These are phyloP conservation scores for Elongisporangium prolatum DNA, from an alignment of 352 stramenopile genomes.

Conservation along the genomic window DNA sequence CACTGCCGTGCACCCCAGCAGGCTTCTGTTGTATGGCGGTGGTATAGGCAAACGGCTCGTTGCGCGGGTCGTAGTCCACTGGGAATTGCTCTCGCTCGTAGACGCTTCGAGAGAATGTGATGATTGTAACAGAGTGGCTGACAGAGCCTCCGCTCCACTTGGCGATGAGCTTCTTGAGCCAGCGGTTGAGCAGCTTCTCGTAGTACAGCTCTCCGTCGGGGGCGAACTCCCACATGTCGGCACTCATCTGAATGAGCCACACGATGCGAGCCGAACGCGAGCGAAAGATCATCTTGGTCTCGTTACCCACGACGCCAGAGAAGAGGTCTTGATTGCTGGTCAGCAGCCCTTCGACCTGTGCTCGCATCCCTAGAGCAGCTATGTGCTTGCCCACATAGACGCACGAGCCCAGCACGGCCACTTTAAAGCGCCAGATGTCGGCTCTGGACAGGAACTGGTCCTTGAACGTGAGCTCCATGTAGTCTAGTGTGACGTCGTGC, in stretches of 20 bases:
- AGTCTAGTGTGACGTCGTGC: constrained; percentile 63
- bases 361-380: constrained; percentile 72
- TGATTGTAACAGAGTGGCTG: constrained; percentile 89
- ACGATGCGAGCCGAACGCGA: constrained; percentile 95
- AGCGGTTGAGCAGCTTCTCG: constrained; percentile 83
- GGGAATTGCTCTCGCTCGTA: constrained; percentile 78
- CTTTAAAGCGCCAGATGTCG: constrained; percentile 88
- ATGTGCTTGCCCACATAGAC: constrained; percentile 76
- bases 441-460: constrained; percentile 89
- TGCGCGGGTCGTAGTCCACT: constrained; percentile 36
- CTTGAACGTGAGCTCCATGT: constrained; percentile 87
- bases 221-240: constrained; percentile 93
- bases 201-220: constrained; percentile 88
- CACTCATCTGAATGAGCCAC: constrained; percentile 97
- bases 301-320: constrained; percentile 92
- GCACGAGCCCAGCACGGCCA: constrained; percentile 67
- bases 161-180: constrained; percentile 69
- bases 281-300: constrained; percentile 96
- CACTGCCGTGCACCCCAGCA: neutral
- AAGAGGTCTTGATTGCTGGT: constrained; percentile 56
- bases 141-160: constrained; percentile 86
- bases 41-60: constrained; percentile 29
- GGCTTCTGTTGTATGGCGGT: neutral
- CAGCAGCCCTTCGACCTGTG: constrained; percentile 89
- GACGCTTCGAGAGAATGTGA: constrained; percentile 89